These are phyloP conservation scores for Daldinia sp. DNA, from an alignment of 2,329 filamentous ascomycete species.

Conservation along the genomic window DNA sequence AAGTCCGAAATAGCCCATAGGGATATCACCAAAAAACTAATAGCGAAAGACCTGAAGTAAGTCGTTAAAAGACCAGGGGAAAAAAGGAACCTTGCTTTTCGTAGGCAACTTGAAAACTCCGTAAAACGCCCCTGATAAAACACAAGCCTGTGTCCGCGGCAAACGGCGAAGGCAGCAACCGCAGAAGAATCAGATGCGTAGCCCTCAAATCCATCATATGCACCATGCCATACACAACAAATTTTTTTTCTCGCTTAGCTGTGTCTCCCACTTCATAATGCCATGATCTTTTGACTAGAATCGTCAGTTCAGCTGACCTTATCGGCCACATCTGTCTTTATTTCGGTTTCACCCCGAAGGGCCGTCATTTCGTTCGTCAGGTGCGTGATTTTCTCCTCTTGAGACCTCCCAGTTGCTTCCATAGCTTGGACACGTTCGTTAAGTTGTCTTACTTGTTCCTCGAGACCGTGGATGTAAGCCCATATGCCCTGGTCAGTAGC, in stretches of 20 bases:
- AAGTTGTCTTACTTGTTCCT: slow-evolving; percentile 66
- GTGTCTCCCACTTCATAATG: slow-evolving; percentile 28
- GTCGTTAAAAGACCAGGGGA: background rate
- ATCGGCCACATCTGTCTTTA: slow-evolving; percentile 44
- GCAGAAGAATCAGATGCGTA: slow-evolving; percentile 37
- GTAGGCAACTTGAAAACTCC: slow-evolving; percentile 34
- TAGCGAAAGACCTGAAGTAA: slow-evolving; percentile 44
- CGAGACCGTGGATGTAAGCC: slow-evolving; percentile 78
- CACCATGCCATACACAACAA: slow-evolving; percentile 34
- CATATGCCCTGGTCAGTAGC: slow-evolving; percentile 74
- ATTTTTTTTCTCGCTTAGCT: slow-evolving; percentile 39
- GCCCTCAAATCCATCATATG: slow-evolving; percentile 29
- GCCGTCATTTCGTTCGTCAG: slow-evolving; percentile 54
- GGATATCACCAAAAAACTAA: slow-evolving; percentile 48
- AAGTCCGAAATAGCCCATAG: slow-evolving; percentile 32
- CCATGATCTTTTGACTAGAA: slow-evolving; percentile 17
- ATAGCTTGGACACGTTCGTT: slow-evolving; percentile 59
- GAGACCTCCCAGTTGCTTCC: slow-evolving; percentile 56
- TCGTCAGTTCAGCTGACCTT: slow-evolving; percentile 38
- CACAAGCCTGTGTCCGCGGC: slow-evolving; percentile 22
- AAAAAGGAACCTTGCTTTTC: slow-evolving; percentile 35
- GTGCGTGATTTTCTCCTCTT: slow-evolving; percentile 54
- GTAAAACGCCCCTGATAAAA: slow-evolving; percentile 37
- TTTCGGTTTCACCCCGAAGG: slow-evolving; percentile 52
- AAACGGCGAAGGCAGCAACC: slow-evolving; percentile 28